Base-by-base conservation (phyloP, 108 stramenopile species). In the Skeletonema potamos region DNA sequence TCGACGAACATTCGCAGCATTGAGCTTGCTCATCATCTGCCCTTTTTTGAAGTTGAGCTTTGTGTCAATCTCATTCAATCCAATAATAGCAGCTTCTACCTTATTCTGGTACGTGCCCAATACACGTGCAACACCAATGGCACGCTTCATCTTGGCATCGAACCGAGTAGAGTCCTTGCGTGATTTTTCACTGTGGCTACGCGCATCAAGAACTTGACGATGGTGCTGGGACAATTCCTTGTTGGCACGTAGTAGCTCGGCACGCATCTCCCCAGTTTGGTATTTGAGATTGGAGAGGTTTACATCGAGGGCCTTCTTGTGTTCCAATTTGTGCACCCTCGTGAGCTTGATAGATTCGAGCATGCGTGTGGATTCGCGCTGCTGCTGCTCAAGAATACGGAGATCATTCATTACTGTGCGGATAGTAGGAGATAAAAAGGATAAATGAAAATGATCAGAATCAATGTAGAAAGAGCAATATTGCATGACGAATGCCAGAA, bases 361-460 rank as follows among this genome's bases (percentile, higher is more conserved):
- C 72, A 84, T 83, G 17, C 83, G 88, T 56, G 86, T 74, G 13
- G 91, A 87, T 12, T 94, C 93, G n/a, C 64, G 84, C 64, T 91
- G 93, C 64, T 94, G 93, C 44, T 88, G 84, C 48, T 91, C 90
- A 12, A 94, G 87, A 32, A 92, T 83, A 12, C 72, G 84, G 27
- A 94, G 87, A 81, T 94, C 91, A 27, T 87, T 77, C 57, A 89
- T 79, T 27, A 94, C 90, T 91, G 51, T 30, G 39, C 17, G 56
- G 27, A 61, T 30, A 61, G 30, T 11, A 13, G 34, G 37, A 30
- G 30, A n/a, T n/a, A n/a, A n/a, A n/a, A n/a, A n/a, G 59, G 24
- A 62, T 32, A 8, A 5, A 69, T 58, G 41, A 44, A 59, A 36
- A 44, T 11, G 27, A 29, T 12, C 22, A 37, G n/a, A 10, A 54